phyloP scores from a whole-genome alignment of 768 basidiomycete genomes.

The Pulveroboletus sp. region DNA sequence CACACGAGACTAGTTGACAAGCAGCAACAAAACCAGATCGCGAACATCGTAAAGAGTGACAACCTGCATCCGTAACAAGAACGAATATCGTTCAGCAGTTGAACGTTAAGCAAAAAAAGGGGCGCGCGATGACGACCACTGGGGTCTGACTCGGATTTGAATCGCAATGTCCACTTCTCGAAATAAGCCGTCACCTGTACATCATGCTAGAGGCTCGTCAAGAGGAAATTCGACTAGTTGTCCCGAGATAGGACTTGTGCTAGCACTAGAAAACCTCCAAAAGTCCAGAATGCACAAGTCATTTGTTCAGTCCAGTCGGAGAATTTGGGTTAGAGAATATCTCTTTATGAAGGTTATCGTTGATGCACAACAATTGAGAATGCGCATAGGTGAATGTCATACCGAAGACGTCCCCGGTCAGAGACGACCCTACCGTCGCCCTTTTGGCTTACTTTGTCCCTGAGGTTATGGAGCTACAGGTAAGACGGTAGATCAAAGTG shows the following conservation, averaged over 20 bases:
- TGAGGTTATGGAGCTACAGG: constrained; percentile 59
- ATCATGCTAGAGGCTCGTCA: constrained; percentile 59
- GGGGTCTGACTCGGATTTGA: constrained; percentile 55
- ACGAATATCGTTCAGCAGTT: background rate
- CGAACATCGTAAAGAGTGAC: constrained; percentile 21
- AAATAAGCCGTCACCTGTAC: constrained; percentile 50
- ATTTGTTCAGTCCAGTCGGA: constrained; percentile 70
- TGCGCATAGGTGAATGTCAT: constrained; percentile 76
- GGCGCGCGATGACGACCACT: constrained; percentile 37
- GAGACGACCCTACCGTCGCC: constrained; percentile 2
- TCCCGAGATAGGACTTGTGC: background rate
- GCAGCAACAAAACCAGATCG: constrained; percentile 3
- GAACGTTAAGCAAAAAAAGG: no score
- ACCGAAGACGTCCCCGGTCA: constrained; percentile 35
- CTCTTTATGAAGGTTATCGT: constrained; percentile 70
- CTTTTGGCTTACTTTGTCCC: constrained; percentile 40
- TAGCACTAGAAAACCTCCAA: background rate
- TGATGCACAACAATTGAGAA: constrained; percentile 62
- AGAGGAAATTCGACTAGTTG: constrained; percentile 58
- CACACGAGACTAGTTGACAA: constrained; percentile 59
- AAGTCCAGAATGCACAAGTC: background rate
- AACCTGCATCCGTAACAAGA: constrained; percentile 45
- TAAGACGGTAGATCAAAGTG: background rate
- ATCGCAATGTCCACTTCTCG: constrained; percentile 62
- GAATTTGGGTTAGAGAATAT: constrained; percentile 68